Base-by-base conservation (phyloP, 495 filamentous ascomycete genomes). In the Lindgomyces ingoldianus region DNA sequence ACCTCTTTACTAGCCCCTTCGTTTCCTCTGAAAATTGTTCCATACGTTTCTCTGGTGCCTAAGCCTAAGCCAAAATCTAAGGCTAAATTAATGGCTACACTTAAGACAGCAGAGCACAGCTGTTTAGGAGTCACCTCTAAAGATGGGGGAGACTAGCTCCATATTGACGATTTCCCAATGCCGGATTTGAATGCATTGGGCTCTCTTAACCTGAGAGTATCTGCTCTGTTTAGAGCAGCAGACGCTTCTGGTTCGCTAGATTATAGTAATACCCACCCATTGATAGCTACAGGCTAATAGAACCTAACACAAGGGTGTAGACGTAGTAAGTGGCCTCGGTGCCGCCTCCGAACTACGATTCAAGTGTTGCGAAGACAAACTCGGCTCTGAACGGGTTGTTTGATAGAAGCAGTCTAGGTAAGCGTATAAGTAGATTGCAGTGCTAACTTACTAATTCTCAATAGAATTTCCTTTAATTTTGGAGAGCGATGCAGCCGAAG, bases 401-500 rank as follows among this genome's bases (percentile, higher is more conserved):
- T 47, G 42, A 57, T 47, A 41, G 60, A 64, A 64, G 51, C 25
- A 56, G 60, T 56, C 52, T 57, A 64, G 60, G 26, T 50, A 56
- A 50, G 49, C 49, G 48, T 64, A n/a, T 26, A n/a, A 47, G 41
- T 64, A n/a, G 36, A 55, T 56, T 56, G 52, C 19, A 18, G 60
- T 55, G 14, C 60, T 64, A 1, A 56, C 42, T 45, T 56, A 64
- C 42, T 55, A 64, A 56, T 49, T 64, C 14, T 16, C 36, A 22
- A 48, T 36, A 64, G 60, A 64, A 56, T 64, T 56, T 64, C 45
- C 57, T 60, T 57, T 57, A 57, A 9, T 57, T 57, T 44, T 59
- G 48, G 21, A 59, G 39, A 57, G 29, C 30, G 41, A 59, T 19
- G 44, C 21, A 30, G 25, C 56, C 25, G 25, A 59, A 59, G 44